phyloP scores from a whole-genome alignment of 805 yeast genomes.

The Zygosaccharomyces bisporus region DNA sequence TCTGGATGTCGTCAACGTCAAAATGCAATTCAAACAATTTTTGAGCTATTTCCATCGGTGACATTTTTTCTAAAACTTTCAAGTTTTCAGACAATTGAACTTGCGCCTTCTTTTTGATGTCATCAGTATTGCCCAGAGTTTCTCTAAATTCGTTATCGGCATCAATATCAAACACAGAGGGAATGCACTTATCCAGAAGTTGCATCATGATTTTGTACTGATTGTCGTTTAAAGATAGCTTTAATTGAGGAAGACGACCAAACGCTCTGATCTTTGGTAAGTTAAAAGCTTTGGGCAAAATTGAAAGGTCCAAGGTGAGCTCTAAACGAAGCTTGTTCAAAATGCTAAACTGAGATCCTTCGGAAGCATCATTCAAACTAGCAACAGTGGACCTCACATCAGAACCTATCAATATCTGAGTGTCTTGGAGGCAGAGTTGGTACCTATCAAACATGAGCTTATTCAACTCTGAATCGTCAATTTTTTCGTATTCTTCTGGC shows the following conservation, averaged over 20 bases:
- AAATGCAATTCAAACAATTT: constrained; percentile 69
- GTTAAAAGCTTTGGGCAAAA: constrained; percentile 72
- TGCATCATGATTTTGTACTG: constrained; percentile 88
- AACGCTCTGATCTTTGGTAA: constrained; percentile 69
- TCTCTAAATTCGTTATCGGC: constrained; percentile 30
- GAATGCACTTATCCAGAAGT: constrained; percentile 65
- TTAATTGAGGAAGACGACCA: constrained; percentile 71
- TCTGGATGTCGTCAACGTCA: constrained; percentile 56
- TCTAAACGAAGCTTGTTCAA: constrained; percentile 74
- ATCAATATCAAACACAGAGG: constrained; percentile 37
- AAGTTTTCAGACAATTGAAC: constrained; percentile 21
- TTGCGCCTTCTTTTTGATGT: constrained; percentile 27
- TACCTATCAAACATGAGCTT: constrained; percentile 88
- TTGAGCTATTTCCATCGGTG: constrained; percentile 47
- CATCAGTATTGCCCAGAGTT: constrained; percentile 8
- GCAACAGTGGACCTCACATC: constrained; percentile 72
- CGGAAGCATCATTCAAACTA: constrained; percentile 51
- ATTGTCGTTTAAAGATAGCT: constrained; percentile 74
- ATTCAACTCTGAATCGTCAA: constrained; percentile 46
- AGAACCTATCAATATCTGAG: constrained; percentile 85
- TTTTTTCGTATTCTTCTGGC: constrained; percentile 65
- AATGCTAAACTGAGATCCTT: constrained; percentile 47
- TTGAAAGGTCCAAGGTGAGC: constrained; percentile 74
- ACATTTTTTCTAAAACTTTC: constrained; percentile 39
- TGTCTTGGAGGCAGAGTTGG: constrained; percentile 69